Conservation (phyloP, 495 filamentous ascomycete species). For the Penicillium coprophilum region DNA sequence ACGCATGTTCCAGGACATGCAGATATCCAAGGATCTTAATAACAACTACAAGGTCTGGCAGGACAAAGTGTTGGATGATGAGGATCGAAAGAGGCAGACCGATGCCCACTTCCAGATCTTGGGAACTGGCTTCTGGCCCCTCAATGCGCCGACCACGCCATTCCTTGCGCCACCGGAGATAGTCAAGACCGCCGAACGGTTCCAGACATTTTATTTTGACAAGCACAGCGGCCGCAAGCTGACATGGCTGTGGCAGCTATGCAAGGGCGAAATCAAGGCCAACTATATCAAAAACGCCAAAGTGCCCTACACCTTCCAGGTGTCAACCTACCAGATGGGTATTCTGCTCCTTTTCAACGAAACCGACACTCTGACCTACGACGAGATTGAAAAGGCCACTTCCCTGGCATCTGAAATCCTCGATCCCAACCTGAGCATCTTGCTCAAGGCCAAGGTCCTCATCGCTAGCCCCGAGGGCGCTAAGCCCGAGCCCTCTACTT, state of each 20-base stretch:
- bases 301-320: constrained; percentile 93
- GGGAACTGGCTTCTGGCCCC: constrained; percentile 96
- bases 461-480: constrained; percentile 63
- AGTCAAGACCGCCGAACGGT: constrained; percentile 80
- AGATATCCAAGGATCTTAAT: constrained; percentile 97
- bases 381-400: constrained; percentile 80
- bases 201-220: constrained; percentile 86
- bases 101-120: constrained; percentile 85
- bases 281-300: constrained; percentile 88
- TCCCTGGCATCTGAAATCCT: constrained; percentile 74
- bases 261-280: constrained; percentile 93
- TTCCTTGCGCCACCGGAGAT: constrained; percentile 87
- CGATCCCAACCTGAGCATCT: constrained; percentile 78
- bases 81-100: constrained; percentile 58
- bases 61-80: constrained; percentile 59
- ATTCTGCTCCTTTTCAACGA: constrained; percentile 97
- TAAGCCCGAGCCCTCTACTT: constrained; percentile 73
- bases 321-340: constrained; percentile 96
- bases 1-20: constrained; percentile 99
- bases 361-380: constrained; percentile 76
- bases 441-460: constrained; percentile 90
- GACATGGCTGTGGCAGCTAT: constrained; percentile 97
- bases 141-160: constrained; percentile 76
- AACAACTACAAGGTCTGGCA: constrained; percentile 73
- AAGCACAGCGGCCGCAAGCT: constrained; percentile 97